Percentiles rank a stretch among this genome's conserved stretches.
Evolutionary conservation across 768 basidiomycete species (phyloP).

Genomic region (Amanita muscaria): DNA sequence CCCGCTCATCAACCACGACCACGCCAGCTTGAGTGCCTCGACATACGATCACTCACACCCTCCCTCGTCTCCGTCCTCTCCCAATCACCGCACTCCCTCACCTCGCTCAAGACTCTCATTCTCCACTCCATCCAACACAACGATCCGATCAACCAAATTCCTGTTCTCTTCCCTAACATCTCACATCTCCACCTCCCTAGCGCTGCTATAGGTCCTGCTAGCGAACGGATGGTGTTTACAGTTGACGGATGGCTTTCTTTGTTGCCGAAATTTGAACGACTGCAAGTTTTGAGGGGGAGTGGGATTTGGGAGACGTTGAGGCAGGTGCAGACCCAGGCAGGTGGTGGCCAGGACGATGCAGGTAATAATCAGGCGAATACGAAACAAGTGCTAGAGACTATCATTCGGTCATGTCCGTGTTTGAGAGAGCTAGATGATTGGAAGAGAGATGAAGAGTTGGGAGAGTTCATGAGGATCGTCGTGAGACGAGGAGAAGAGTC

Average conservation of each 20-base stretch:
- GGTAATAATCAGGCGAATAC: slow-evolving; percentile 12
- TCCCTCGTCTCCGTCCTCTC: slow-evolving; percentile 18
- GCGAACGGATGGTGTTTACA: slow-evolving; percentile 10
- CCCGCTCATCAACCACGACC: slow-evolving; percentile 3
- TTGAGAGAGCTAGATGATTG: slow-evolving; percentile 35
- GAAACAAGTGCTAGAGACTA: slow-evolving; percentile 31
- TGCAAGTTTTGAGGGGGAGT: slow-evolving; percentile 35
- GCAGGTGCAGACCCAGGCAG: background rate
- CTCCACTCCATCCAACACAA: slow-evolving; percentile 23
- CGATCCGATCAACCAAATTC: slow-evolving; percentile 23
- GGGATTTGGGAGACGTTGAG: slow-evolving; percentile 34
- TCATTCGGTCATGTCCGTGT: slow-evolving; percentile 32
- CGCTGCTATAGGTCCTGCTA: slow-evolving; percentile 12
- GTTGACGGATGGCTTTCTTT: slow-evolving; percentile 31
- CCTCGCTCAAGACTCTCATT: slow-evolving; percentile 24
- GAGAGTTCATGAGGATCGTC: slow-evolving; percentile 26
- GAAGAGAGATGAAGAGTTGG: slow-evolving; percentile 23
- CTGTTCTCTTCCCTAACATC: slow-evolving; percentile 29
- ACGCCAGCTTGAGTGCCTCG: slow-evolving; percentile 28
- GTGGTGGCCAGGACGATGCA: background rate
- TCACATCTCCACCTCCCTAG: slow-evolving; percentile 32
- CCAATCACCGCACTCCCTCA: slow-evolving; percentile 22
- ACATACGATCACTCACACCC: slow-evolving; percentile 22
- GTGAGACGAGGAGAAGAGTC: background rate
- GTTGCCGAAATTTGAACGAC: slow-evolving; percentile 31